Base-by-base conservation (phyloP, 495 filamentous ascomycete genomes). In the Hyaloscypha finlandica region DNA sequence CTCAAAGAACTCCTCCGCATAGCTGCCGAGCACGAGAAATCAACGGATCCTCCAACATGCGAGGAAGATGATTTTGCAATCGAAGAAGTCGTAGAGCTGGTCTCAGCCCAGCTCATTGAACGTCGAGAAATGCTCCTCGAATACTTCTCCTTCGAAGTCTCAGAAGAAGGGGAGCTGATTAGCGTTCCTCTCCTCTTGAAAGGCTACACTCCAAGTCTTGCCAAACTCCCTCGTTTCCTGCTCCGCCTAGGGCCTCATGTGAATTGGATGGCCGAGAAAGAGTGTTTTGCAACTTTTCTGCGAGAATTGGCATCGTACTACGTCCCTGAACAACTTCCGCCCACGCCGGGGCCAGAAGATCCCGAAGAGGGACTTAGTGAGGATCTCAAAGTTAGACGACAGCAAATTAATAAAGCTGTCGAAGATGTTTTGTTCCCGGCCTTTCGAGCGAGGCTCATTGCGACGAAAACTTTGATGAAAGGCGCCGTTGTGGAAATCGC, bases 231-330 rank as follows among this genome's bases (percentile, higher is more conserved):
- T 0, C 85, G 85, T 8, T 99, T 99, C 73, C 81, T 99, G 6
- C 85, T 99, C 29, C 83, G 93, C 0, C 81, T 98, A 2, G 96
- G 96, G 0, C 96, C 96, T 1, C 88, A 91, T 71, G 91, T 99
- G 45, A 79, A 96, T 67, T 99, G 96, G 96, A 80, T 72, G 3
- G 84, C 87, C 9, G 96, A 99, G 78, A 89, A 92, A 72, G 80
- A 82, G 19, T 99, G 95, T 71, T 98, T 98, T 74, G 86, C 89
- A 4, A 89, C 84, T 8, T 96, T 99, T 61, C 77, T 99, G 20
- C 81, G 81, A 30, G 95, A 98, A 77, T 79, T 99, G n/a, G 95
- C 96, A 0, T 83, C 84, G 2, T 99, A 96, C 73, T 97, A 97
- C 75, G 91, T 92, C 0, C 94, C 94, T 16, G 94, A 97, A 74